Conservation (phyloP, 75 land plant species). For the Cunninghamia lanceolata region DNA sequence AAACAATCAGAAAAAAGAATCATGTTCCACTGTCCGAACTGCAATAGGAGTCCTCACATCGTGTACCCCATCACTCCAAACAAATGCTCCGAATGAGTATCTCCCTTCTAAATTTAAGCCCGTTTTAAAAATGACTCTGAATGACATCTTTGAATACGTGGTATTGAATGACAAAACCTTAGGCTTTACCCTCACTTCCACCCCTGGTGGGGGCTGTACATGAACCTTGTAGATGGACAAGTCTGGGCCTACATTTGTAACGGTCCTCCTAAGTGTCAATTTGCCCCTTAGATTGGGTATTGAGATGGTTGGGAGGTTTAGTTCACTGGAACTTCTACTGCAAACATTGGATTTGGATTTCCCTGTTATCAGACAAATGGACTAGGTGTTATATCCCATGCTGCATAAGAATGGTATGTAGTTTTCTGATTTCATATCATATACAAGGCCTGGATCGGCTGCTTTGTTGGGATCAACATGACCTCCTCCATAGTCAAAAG, state of each 20-base stretch:
- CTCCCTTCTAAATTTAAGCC: conserved; percentile 24
- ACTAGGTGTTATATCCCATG: conserved; percentile 46
- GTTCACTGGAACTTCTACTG: conserved; percentile 17
- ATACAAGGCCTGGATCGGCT: conserved; percentile 54
- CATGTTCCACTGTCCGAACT: conserved; percentile 25
- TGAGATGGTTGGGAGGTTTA: conserved; percentile 63
- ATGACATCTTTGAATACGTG: conserved; percentile 25
- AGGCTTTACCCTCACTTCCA: conserved; percentile 44
- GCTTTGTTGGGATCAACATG: conserved; percentile 59
- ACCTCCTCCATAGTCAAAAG: conserved; percentile 66
- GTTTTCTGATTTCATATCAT: conserved; percentile 35
- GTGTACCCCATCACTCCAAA: conserved; percentile 54
- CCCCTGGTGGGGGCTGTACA: conserved; percentile 52
- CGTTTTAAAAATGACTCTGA: conserved; percentile 33
- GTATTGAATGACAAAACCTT: conserved; percentile 36
- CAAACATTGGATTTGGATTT: conserved; percentile 13
- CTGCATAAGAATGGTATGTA: conserved; percentile 51
- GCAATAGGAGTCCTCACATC: conserved; percentile 52
- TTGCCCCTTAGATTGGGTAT: conserved; percentile 31
- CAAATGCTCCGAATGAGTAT: conserved; percentile 54
- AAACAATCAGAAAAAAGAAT: not conserved
- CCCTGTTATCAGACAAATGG: conserved; percentile 29
- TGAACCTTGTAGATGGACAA: conserved; percentile 41
- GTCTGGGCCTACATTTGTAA: conserved; percentile 58
- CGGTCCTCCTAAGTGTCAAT: conserved; percentile 33